These are phyloP conservation scores for Exserohilum rostratum DNA, from an alignment of 2,329 filamentous ascomycete genomes.

Conservation along the genomic window DNA sequence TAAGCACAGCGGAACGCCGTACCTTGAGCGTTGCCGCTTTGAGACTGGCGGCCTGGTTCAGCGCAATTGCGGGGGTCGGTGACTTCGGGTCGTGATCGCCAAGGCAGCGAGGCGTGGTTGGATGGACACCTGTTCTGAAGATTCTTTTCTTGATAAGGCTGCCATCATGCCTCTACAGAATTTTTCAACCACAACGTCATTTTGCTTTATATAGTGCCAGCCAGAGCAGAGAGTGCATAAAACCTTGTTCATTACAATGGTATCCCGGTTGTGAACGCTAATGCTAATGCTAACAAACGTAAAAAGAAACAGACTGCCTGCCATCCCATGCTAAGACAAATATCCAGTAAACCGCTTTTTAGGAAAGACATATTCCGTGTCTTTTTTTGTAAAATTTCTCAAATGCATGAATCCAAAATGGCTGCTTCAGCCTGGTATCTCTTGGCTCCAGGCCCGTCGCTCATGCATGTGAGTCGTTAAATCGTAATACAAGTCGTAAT, in stretches of 20 bases:
- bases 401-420: conserved; percentile 28
- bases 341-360: conserved; percentile 21
- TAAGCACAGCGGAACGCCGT: conserved; percentile 19
- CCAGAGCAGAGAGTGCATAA: not conserved
- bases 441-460: conserved; percentile 40
- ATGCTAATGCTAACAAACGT: conserved; percentile 18
- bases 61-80: conserved; percentile 21
- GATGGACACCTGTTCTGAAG: not conserved
- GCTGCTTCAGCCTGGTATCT: conserved; percentile 41
- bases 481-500: conserved; percentile 28
- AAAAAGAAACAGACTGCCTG: conserved; percentile 10
- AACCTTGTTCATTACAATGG: conserved; percentile 12
- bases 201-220: not conserved
- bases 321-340: conserved; percentile 15
- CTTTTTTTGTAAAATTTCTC: conserved; percentile 17
- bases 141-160: not conserved
- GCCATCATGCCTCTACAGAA: not conserved
- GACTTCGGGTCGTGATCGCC: too few relatives aligned
- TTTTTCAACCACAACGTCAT: not conserved
- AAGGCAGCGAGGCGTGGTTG: conserved; percentile 3
- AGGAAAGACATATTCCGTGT: conserved; percentile 9
- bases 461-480: conserved; percentile 37
- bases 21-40: conserved; percentile 21
- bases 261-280: conserved; percentile 21
- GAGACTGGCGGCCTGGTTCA: not conserved